phyloP scores from a whole-genome alignment of 192 early-diverging fungal species.

The Coemansia sp. region DNA sequence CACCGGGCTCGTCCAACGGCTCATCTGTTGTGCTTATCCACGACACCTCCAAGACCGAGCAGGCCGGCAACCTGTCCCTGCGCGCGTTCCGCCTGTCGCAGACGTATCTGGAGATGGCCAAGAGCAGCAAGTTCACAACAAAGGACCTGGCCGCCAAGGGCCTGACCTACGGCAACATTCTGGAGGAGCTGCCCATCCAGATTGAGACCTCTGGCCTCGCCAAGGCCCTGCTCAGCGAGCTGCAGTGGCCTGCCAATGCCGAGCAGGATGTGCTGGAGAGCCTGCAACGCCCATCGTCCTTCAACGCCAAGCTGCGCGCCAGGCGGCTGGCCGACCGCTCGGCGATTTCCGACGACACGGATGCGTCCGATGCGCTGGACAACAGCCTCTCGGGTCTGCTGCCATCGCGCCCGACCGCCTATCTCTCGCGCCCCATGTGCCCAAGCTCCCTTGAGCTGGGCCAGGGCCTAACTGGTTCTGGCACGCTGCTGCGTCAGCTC shows the following conservation, averaged over 20 bases:
- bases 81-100: conserved; percentile 85
- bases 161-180: conserved; percentile 78
- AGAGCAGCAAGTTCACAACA: conserved; percentile 79
- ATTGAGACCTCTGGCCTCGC: conserved; percentile 82
- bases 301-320: conserved; percentile 57
- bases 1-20: conserved; percentile 67
- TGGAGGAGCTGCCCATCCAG: conserved; percentile 86
- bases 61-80: conserved; percentile 80
- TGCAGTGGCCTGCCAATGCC: conserved; percentile 52
- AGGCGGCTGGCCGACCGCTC: conserved; percentile 58
- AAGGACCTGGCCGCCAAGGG: conserved; percentile 71
- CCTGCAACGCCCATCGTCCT: conserved; percentile 54
- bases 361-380: conserved; percentile 23
- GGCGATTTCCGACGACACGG: conserved; percentile 57
- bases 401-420: conserved; percentile 30
- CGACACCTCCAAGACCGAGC: conserved; percentile 79
- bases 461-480: conserved; percentile 23
- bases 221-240: conserved; percentile 69
- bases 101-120: conserved; percentile 79
- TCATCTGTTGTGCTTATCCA: conserved; percentile 91
- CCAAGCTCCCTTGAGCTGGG: conserved; percentile 74
- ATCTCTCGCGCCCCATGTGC: conserved; percentile 56
- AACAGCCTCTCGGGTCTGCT: conserved; percentile 45
- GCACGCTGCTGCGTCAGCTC: conserved; percentile 43
- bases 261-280: conserved; percentile 66